Conservation (phyloP, 2,329 filamentous ascomycete genomes). For the Thielaviopsis cerberus region DNA sequence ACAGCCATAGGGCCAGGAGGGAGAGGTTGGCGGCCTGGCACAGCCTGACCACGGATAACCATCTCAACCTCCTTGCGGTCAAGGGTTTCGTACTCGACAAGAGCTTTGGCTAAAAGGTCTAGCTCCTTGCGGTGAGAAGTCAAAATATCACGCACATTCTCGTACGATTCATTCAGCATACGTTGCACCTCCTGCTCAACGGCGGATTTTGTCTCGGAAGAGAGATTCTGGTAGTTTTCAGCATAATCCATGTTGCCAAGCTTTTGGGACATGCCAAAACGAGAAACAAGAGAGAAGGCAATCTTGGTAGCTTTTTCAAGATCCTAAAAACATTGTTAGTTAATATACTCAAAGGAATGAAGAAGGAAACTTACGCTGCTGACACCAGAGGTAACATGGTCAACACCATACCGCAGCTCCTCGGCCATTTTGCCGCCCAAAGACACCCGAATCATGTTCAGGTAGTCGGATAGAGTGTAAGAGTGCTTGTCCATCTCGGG, state of each 20-base stretch:
- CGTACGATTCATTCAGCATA: slow-evolving; percentile 63
- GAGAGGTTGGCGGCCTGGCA: slow-evolving; percentile 40
- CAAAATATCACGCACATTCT: slow-evolving; percentile 54
- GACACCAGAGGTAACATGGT: slow-evolving; percentile 79
- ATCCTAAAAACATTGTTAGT: slow-evolving; percentile 39
- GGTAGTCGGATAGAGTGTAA: slow-evolving; percentile 65
- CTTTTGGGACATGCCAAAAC: slow-evolving; percentile 71
- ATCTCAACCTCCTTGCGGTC: slow-evolving; percentile 77
- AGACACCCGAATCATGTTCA: slow-evolving; percentile 59
- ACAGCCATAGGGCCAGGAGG: slow-evolving; percentile 43
- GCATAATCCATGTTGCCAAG: slow-evolving; percentile 81
- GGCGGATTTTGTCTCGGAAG: slow-evolving; percentile 64
- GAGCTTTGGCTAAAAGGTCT: slow-evolving; percentile 68
- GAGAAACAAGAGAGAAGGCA: slow-evolving; percentile 75
- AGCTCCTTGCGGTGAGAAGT: slow-evolving; percentile 63
- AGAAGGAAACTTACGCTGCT: slow-evolving; percentile 40
- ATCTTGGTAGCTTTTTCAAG: slow-evolving; percentile 63
- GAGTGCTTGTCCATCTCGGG: slow-evolving; percentile 89
- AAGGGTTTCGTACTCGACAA: slow-evolving; percentile 88
- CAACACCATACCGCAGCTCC: slow-evolving; percentile 78
- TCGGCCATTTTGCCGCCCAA: slow-evolving; percentile 81
- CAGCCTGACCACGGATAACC: slow-evolving; percentile 70
- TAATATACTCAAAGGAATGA: neutral
- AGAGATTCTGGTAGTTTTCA: slow-evolving; percentile 62
- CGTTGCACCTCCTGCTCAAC: slow-evolving; percentile 81